Evolutionary conservation across 139 green algal genomes (phyloP).

Genomic region (Bryopsis sp.): DNA sequence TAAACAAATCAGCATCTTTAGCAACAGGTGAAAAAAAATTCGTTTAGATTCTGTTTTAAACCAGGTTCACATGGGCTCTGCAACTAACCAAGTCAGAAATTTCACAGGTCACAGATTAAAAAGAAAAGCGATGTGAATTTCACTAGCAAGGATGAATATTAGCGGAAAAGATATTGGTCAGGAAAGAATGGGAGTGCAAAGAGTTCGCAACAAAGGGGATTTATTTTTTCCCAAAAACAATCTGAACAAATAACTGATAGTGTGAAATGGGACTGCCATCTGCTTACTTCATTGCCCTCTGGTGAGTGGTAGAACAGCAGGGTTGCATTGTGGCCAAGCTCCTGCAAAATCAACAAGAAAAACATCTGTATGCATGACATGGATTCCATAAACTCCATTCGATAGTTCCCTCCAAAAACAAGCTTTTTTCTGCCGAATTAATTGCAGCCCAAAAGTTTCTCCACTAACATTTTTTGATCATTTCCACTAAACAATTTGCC

Average conservation of each 20-base stretch:
- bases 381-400: too few relatives aligned
- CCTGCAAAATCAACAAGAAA: slow-evolving; percentile 20
- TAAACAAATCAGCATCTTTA: not conserved
- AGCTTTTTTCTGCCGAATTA: not conserved
- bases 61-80: not conserved
- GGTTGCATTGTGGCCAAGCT: slow-evolving; percentile 90
- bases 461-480: not conserved
- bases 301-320: slow-evolving; percentile 92
- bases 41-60: not conserved
- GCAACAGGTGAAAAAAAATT: not conserved
- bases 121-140: not conserved
- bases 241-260: slow-evolving; percentile 3
- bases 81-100: not conserved
- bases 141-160: not conserved
- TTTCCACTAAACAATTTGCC: not conserved
- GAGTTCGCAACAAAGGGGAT: too few relatives aligned
- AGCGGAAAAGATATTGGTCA: not conserved
- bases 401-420: not conserved
- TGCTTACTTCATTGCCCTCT: slow-evolving; percentile 83
- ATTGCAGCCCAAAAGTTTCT: not conserved
- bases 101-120: not conserved
- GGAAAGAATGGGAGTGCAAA: not conserved
- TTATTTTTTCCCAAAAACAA: too few relatives aligned
- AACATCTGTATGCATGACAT: not conserved
- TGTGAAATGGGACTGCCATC: not conserved